These are phyloP conservation scores for Epithele typhae DNA, from an alignment of 768 basidiomycete genomes.

Conservation along the genomic window DNA sequence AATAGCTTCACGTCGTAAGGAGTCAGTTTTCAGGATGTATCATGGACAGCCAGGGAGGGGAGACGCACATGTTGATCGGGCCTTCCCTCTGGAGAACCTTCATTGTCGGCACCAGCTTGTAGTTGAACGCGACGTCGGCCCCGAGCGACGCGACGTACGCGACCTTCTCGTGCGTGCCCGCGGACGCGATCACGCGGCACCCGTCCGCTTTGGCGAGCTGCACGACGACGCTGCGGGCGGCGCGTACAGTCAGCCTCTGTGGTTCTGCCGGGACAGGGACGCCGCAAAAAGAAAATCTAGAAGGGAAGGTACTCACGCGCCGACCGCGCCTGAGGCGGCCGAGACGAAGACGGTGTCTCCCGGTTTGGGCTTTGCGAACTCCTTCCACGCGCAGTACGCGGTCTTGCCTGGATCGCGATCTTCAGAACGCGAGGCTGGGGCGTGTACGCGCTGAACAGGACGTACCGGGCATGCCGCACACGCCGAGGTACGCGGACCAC, in stretches of 20 bases:
- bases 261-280: constrained; percentile 30
- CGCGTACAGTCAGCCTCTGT: not conserved
- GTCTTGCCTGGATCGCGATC: constrained; percentile 32
- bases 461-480: constrained; percentile 39
- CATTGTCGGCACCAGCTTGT: constrained; percentile 52
- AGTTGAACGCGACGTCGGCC: constrained; percentile 69
- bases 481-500: constrained; percentile 46
- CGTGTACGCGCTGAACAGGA: not conserved
- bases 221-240: constrained; percentile 23
- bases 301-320: constrained; percentile 40
- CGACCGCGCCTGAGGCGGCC: constrained; percentile 49
- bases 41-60: not conserved
- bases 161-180: constrained; percentile 74
- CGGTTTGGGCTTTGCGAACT: constrained; percentile 36
- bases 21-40: not conserved
- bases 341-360: constrained; percentile 50
- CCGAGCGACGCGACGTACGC: constrained; percentile 55
- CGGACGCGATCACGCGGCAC: constrained; percentile 63
- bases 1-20: not conserved
- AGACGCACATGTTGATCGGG: constrained; percentile 40
- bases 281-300: constrained; percentile 49
- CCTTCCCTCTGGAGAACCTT: constrained; percentile 55
- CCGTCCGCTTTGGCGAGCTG: constrained; percentile 42
- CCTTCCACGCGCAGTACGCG: constrained; percentile 38
- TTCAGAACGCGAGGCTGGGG: too few species aligned